Conservation (phyloP, 441 rosid species). For the Omphalea diandra region DNA sequence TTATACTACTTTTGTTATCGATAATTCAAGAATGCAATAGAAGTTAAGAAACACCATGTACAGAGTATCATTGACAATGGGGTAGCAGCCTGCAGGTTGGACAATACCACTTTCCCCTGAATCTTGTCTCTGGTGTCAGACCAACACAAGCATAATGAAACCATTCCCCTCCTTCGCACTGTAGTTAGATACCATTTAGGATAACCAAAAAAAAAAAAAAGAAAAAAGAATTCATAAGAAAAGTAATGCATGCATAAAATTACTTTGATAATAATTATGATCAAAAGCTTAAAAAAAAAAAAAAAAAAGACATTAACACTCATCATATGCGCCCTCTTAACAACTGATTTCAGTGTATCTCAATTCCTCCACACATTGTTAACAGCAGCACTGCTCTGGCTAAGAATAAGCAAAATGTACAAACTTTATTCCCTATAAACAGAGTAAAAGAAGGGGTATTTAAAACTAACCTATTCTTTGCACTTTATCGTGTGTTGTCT, state of each 20-base stretch:
- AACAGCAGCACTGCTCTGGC: background rate
- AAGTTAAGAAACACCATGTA: conserved; percentile 2
- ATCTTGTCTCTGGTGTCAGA: conserved; percentile 93
- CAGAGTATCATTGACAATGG: conserved; percentile 39
- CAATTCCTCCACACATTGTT: background rate
- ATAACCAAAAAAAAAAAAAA: background rate
- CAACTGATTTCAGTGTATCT: background rate
- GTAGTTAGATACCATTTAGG: conserved; percentile 17
- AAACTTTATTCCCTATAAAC: background rate
- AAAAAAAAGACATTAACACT: background rate
- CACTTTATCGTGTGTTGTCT: background rate
- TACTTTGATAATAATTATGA: background rate
- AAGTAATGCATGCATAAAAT: background rate
- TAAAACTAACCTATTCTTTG: background rate
- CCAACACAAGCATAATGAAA: conserved; percentile 96
- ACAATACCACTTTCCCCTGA: conserved; percentile 98
- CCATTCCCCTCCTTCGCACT: conserved; percentile 99
- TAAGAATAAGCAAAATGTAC: background rate
- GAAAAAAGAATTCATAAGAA: background rate
- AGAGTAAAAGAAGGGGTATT: background rate
- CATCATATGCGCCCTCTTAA: background rate
- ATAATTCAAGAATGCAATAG: conserved; percentile 11
- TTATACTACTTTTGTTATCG: background rate
- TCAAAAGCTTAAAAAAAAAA: background rate
- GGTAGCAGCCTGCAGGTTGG: conserved; percentile 82